Evolutionary conservation across 257 asterid species (phyloP), one percentile per base, ranked within the genome.

Genomic region (Thymus mandschuricus): DNA sequence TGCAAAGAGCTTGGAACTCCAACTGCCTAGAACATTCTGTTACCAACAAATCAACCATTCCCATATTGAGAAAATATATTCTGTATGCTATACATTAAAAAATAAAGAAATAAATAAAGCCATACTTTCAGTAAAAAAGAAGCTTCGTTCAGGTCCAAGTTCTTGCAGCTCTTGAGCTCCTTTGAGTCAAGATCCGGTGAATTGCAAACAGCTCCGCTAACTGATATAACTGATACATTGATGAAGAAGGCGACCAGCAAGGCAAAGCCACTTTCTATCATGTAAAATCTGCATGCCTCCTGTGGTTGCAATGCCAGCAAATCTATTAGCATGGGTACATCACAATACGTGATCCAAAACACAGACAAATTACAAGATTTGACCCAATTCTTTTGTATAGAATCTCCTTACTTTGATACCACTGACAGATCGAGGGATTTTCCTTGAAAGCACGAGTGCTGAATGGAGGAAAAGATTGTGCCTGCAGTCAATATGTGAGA

Each of bases 391-490:
- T 33, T 33, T 66, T 15, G 55, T 40, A 74, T 21, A 66, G 57
- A 74, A 60, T 46, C 68, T 46, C 64, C 44, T 76, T 89, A 94
- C 99, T 59, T 84, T 89, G 87, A 91, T 88, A 49, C 96, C 96
- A 67, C 68, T 72, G 72, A 75, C 81, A 6, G 97, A 92, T 62
- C 96, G 89, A 31, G 99, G 99, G 50, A 92, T 83, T 85, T 92
- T 95, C 83, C 99, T 82, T 0, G 99, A 95, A 66, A 95, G 91
- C 76, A 95, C 99, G 68, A 95, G 69, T 6, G 99, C 98, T 4
- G 99, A 95, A 75, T 95, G 99, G 73, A 95, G 97, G 81, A 95
- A 95, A 68, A 95, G 96, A 83, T 95, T 89, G 85, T 95, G 99
- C 81, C 99, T 94, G 82, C 75, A 84, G 52, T 12, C 68, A 70